Evolutionary conservation across 2,329 filamentous ascomycete species (phyloP).

Genomic region (Furcasterigmium sp.): DNA sequence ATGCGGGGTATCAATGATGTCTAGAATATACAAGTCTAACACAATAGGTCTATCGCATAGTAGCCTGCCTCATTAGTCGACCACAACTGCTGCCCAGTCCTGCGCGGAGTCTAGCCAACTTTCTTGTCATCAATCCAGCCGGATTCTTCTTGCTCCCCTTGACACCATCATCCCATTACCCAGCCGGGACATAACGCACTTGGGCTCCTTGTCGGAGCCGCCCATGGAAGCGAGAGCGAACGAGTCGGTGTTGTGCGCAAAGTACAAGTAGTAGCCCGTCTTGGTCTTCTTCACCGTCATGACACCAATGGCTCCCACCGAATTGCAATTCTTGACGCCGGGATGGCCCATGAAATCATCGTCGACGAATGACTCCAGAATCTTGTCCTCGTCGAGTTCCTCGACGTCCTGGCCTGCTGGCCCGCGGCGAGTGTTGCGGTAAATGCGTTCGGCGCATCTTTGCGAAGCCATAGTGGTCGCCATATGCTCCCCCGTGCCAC

Average conservation of each 20-base stretch:
- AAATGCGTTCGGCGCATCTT: slow-evolving; percentile 80
- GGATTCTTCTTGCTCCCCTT: slow-evolving; percentile 48
- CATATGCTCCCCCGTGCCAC: slow-evolving; percentile 97
- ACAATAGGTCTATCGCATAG: not conserved
- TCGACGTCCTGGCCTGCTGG: slow-evolving; percentile 56
- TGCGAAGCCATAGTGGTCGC: slow-evolving; percentile 88
- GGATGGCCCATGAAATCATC: slow-evolving; percentile 93
- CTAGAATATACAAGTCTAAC: not conserved
- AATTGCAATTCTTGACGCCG: slow-evolving; percentile 73
- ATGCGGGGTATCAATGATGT: slow-evolving; percentile 5
- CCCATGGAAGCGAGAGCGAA: slow-evolving; percentile 87
- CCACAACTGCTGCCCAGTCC: not conserved
- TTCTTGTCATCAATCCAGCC: slow-evolving; percentile 13
- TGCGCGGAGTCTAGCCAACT: too few relatives aligned
- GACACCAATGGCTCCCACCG: slow-evolving; percentile 83
- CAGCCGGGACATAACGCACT: slow-evolving; percentile 84
- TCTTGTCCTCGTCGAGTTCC: slow-evolving; percentile 71
- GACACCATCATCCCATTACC: slow-evolving; percentile 45
- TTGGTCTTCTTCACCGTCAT: slow-evolving; percentile 82
- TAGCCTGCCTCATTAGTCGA: too few relatives aligned
- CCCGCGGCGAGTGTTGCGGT: slow-evolving; percentile 59
- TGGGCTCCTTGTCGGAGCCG: slow-evolving; percentile 66
- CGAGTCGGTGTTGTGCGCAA: slow-evolving; percentile 91
- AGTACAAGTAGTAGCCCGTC: slow-evolving; percentile 77
- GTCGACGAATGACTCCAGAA: slow-evolving; percentile 70